Evolutionary conservation across 2,329 filamentous ascomycete species (phyloP), one percentile per base, ranked within the genome.

Genomic region (Dactylella cylindrospora): DNA sequence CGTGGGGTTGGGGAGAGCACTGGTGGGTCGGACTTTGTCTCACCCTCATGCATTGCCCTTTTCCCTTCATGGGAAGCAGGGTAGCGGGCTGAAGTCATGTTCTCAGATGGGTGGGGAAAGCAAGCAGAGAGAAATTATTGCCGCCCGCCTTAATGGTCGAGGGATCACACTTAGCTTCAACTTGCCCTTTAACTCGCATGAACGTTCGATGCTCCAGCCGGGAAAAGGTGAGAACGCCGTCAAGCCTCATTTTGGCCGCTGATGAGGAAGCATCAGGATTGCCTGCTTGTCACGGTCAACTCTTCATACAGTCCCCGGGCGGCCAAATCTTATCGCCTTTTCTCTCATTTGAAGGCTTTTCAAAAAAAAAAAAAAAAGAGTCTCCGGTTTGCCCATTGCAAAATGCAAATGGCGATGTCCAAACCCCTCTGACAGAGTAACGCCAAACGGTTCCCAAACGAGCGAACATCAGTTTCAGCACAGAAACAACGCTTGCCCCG

Each of bases 401-500:
- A 15, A 12, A 4, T 5, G 31, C 12, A 4, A 41, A 32, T 60
- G 35, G 22, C 29, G 33, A 40, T 47, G 33, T 61, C 35, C 26
- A 52, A 50, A 52, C 23, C 29, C 47, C 26, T 47, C 39, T 40
- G 47, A 53, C 41, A 49, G 47, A 61, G 52, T 61, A 41, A 44
- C 53, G 31, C 29, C 39, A 52, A 43, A 43, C 31, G 36, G 35
- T 33, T 49, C 44, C 47, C 28, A 53, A 61, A 61, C 41, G 55
- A 53, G 43, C 44, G 47, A 49, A 52, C 22, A 53, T 53, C 44
- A 41, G 55, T 61, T 61, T 61, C 55, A 61, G 55, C 29, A 36
- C 40, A 53, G 55, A 61, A 61, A 61, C 55, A 61, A 53, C 55
- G 38, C 35, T 41, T 43, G 55, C 55, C 47, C 55, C 55, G 55